A percentile compares a stretch with the other conserved stretches of the same genome.
Evolutionary conservation across 768 basidiomycete species (phyloP).

Genomic region (Amanita molliuscula): DNA sequence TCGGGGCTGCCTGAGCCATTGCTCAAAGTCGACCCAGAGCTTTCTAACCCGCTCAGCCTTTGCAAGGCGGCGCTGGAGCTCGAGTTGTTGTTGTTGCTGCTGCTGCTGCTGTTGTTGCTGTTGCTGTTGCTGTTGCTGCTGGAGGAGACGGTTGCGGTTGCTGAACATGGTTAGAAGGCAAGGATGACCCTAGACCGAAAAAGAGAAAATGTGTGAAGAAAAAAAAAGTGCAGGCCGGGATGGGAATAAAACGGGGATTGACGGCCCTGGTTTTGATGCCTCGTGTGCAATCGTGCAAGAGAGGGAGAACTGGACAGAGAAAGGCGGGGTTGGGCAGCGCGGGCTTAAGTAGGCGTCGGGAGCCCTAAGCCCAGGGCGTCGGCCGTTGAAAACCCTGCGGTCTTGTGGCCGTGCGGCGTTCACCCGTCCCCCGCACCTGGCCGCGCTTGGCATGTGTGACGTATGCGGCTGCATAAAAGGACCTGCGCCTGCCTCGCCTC

Average conservation of each 20-base stretch:
- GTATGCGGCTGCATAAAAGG: background rate
- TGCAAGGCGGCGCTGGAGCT: constrained; percentile 7
- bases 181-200: constrained; percentile 19
- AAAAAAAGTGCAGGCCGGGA: constrained; percentile 1
- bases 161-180: constrained; percentile 12
- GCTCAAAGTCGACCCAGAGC: constrained; percentile 26
- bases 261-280: background rate
- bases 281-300: constrained; percentile 4
- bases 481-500: background rate
- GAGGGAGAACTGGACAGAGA: background rate
- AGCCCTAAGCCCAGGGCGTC: background rate
- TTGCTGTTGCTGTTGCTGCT: constrained; percentile 11
- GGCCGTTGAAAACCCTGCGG: too few species aligned
- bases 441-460: background rate
- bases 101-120: constrained; percentile 7
- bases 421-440: background rate
- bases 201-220: constrained; percentile 13
- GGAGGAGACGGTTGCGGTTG: constrained; percentile 12
- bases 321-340: background rate
- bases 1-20: constrained; percentile 18
- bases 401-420: too few species aligned
- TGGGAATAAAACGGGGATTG: constrained; percentile 2
- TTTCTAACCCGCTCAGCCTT: constrained; percentile 16
- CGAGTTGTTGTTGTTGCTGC: constrained; percentile 11
- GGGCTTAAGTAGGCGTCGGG: background rate